Percentiles rank a stretch among this genome's conserved stretches.
Conservation (phyloP, 2,329 filamentous ascomycete species). For the Rutstroemia sp. region DNA sequence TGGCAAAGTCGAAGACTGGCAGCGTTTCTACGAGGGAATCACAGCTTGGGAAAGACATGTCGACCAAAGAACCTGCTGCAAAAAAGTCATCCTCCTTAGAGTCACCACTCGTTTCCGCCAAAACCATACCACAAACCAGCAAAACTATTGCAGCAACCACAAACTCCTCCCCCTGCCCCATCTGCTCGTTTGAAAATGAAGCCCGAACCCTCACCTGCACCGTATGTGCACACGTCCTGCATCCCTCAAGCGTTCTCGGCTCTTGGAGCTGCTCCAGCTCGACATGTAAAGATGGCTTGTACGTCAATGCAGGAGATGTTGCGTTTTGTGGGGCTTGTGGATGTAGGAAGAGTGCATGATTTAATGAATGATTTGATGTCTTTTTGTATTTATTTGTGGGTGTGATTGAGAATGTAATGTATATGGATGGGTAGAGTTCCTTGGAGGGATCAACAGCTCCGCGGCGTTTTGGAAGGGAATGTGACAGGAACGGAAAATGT, state of each 20-base stretch:
- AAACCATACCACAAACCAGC: background rate
- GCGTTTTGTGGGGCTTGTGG: slow-evolving; percentile 66
- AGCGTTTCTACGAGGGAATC: background rate
- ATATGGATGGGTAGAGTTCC: background rate
- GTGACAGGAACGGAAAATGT: too few species aligned
- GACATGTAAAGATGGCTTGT: slow-evolving; percentile 48
- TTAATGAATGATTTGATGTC: background rate
- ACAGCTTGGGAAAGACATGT: background rate
- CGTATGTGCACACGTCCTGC: slow-evolving; percentile 65
- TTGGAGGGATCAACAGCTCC: background rate
- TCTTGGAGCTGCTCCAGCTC: slow-evolving; percentile 58
- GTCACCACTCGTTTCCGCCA: too few species aligned
- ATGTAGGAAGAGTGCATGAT: background rate
- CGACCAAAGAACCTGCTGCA: background rate
- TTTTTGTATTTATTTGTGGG: background rate
- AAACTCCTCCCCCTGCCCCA: slow-evolving; percentile 33
- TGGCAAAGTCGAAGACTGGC: background rate
- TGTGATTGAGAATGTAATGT: background rate
- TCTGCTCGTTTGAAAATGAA: slow-evolving; percentile 64
- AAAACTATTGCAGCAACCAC: too few species aligned
- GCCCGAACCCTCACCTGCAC: slow-evolving; percentile 49
- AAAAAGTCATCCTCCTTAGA: background rate
- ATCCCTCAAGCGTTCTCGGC: slow-evolving; percentile 41
- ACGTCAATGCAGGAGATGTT: slow-evolving; percentile 62
- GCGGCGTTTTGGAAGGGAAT: too few species aligned